phyloP scores from a whole-genome alignment of 257 asterid species.

The Primulina eburnea region DNA sequence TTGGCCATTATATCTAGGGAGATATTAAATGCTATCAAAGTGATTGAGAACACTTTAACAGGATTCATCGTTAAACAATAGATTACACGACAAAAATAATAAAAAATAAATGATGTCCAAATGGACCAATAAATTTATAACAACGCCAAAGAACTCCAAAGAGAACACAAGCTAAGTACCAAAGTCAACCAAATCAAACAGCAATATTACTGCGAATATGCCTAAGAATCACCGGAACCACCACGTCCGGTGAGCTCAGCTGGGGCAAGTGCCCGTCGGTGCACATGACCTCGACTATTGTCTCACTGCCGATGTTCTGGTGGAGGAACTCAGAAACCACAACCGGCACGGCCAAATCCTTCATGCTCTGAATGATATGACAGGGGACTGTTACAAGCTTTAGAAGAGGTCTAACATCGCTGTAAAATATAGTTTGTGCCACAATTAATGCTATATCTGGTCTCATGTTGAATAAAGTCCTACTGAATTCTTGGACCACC shows the following conservation, averaged over 20 bases:
- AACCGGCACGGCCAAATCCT: conserved; percentile 70
- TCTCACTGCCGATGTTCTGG: conserved; percentile 54
- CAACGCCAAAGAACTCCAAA: background rate
- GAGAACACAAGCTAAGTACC: background rate
- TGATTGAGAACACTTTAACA: too few species aligned
- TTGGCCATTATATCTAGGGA: too few species aligned
- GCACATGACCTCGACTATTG: conserved; percentile 58
- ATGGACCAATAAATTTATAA: background rate
- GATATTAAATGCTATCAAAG: too few species aligned
- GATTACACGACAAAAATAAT: too few species aligned
- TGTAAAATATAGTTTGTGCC: conserved; percentile 46
- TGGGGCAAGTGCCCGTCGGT: conserved; percentile 84
- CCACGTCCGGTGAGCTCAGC: conserved; percentile 59
- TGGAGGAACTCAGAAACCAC: conserved; percentile 72
- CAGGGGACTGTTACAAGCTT: conserved; percentile 61
- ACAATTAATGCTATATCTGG: conserved; percentile 73
- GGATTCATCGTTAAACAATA: too few species aligned
- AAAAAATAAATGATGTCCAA: background rate
- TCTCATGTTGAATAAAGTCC: conserved; percentile 69
- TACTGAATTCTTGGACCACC: conserved; percentile 75
- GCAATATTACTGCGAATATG: conserved; percentile 48
- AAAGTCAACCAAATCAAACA: background rate
- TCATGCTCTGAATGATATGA: conserved; percentile 70
- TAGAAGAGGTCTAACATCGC: conserved; percentile 45
- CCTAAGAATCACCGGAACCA: conserved; percentile 57